Base-by-base conservation (phyloP, 2,329 filamentous ascomycete species). In the Tolypocladium inflatum region DNA sequence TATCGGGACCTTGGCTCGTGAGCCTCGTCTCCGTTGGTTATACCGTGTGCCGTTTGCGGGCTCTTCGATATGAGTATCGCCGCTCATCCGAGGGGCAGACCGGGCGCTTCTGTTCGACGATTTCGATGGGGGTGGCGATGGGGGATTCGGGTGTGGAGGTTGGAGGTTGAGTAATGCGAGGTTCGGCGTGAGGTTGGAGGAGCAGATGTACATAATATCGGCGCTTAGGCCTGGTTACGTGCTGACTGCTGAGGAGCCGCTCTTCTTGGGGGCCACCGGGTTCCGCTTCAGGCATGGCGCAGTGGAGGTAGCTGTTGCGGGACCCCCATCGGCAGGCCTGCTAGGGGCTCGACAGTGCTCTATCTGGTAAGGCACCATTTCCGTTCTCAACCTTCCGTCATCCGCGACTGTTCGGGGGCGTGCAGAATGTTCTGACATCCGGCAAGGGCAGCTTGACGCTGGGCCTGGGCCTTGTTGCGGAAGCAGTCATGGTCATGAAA, bases 251-350 rank as follows among this genome's bases (percentile, higher is more conserved):
- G 26, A 48, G 9, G 26, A 19, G 26, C 45, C 45, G 26, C 8
- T 33, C 48, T 30, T 41, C 38, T 41, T 26, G 52, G 52, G 52
- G 19, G 37, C 10, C 10, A 26, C 26, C 15, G 26, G 19, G 38
- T 21, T 55, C 53, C 53, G 53, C 53, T 55, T 55, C 53, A 55
- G 53, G 53, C 23, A 55, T 55, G 53, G 53, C 53, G 53, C 23
- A 15, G 38, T 23, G 53, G n/a, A n/a, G n/a, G 39, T 33, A 55
- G 53, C 52, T 26, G 23, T 39, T 33, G 38, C 53, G 38, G 53
- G 53, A 38, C 48, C 30, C 30, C 48, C 41, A 42, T 42, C 11
- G 41, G 41, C 41, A 39, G 38, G 13, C 17, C 35, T 38, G 37
- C 17, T 17, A 38, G 15, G 45, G 15, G 17, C 26, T 50, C 26